Base-by-base conservation (phyloP, 768 basidiomycete species). In the Fistulinella prunicolor region DNA sequence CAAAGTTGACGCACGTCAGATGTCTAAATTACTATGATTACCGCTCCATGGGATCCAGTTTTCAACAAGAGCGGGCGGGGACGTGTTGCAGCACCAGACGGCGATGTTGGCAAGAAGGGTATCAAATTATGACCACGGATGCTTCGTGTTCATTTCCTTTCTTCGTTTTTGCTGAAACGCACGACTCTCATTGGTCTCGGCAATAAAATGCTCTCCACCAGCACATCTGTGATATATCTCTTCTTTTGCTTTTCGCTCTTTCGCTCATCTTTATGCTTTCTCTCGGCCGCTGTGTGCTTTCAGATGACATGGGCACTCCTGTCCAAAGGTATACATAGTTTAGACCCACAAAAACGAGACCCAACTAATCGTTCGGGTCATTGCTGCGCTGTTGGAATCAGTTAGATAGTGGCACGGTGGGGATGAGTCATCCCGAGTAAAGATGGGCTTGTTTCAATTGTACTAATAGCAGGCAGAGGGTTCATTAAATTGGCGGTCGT, bases 1-100 rank as follows among this genome's bases (percentile, higher is more conserved):
- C 12, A 4, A 17, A 32, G 38, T 44, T 47, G 45, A 55, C 38
- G 14, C 12, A 5, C 35, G 14, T 14, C 19, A 2, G 46, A 32
- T 45, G 51, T 26, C 37, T 58, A 94, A 93, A 90, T 96, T 3
- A n/a, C 93, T 92, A 38, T 91, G 85, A 83, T 72, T 97, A 41
- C 92, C 93, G 3, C 70, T 98, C 17, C 89, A 97, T 67, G 94
- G 95, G 3, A 87, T 98, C 38, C 95, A 98, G 62, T 98, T 97
- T 73, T 83, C n/a, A n/a, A n/a, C 95, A 40, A 78, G 95, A 51
- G 80, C 85, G 1, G 81, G 88, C 23, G 94, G 94, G 1, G 90
- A 95, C 56, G 89, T 87, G 0, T 97, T 93, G 94, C 93, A 96
- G 68, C 96, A 98, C 68, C 92, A 94, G 65, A n/a, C n/a, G n/a